These are phyloP conservation scores for Mucor circinelloides DNA, from an alignment of 371 early-diverging fungal genomes.

Conservation along the genomic window DNA sequence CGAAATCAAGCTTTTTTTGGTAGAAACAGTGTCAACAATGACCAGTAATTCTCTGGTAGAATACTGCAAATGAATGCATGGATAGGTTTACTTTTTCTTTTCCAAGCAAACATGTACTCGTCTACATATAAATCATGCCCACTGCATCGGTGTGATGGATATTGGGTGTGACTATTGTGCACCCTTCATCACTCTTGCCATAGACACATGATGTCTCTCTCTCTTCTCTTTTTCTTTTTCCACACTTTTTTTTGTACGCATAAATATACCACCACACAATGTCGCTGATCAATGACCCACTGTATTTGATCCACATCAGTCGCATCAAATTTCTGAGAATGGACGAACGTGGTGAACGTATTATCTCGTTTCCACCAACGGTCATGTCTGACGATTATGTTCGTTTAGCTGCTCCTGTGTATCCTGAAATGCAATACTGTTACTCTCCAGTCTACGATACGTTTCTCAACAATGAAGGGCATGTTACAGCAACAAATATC, in stretches of 20 bases:
- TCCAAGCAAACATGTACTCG: too few relatives aligned
- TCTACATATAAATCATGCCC: too few relatives aligned
- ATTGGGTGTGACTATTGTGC: not conserved
- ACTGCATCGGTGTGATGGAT: too few relatives aligned
- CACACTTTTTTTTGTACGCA: not conserved
- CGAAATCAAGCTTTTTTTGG: too few relatives aligned
- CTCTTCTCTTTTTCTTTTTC: not conserved
- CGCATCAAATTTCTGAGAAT: constrained; percentile 75
- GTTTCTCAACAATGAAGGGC: constrained; percentile 20
- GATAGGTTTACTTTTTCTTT: too few relatives aligned
- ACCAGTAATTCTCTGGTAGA: too few relatives aligned
- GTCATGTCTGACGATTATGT: constrained; percentile 78
- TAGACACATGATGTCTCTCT: not conserved
- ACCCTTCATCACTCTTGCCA: not conserved
- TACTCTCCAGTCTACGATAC: constrained; percentile 63
- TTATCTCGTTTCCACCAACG: constrained; percentile 69
- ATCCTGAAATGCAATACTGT: constrained; percentile 73
- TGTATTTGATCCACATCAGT: constrained; percentile 78
- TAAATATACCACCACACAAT: constrained; percentile 40
- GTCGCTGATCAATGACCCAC: constrained; percentile 74
- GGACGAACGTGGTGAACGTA: constrained; percentile 76
- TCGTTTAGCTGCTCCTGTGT: constrained; percentile 69
- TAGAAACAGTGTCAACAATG: too few relatives aligned
- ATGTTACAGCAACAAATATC: constrained; percentile 1
- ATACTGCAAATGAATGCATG: too few relatives aligned